Evolutionary conservation across 768 basidiomycete genomes (phyloP).

Genomic region (Xerocomellus amylosporus): DNA sequence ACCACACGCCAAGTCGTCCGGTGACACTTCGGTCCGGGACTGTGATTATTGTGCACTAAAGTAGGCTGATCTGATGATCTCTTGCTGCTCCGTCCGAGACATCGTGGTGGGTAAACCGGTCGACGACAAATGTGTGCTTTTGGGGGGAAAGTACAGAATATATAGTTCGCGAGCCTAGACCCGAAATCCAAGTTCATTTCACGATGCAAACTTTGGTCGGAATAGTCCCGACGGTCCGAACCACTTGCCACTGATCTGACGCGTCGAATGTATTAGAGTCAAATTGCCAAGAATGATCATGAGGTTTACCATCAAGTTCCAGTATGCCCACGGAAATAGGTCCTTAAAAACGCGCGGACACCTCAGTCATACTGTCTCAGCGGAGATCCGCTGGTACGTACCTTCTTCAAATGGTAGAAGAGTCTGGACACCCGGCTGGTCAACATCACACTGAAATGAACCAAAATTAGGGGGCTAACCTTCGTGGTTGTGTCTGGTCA

Average conservation of each 20-base stretch:
- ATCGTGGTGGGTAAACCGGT: background rate
- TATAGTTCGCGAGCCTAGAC: background rate
- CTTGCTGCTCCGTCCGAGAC: constrained; percentile 17
- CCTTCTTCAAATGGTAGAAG: constrained; percentile 90
- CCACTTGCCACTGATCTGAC: constrained; percentile 43
- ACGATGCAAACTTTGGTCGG: constrained; percentile 37
- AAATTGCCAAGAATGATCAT: background rate
- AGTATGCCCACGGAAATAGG: constrained; percentile 56
- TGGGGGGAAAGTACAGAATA: background rate
- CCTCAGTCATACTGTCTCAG: background rate
- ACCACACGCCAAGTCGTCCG: background rate
- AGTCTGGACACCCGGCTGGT: constrained; percentile 38
- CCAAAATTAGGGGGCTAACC: constrained; percentile 38
- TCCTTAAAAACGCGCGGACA: constrained; percentile 19
- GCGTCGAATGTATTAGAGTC: constrained; percentile 5
- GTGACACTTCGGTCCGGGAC: constrained; percentile 7
- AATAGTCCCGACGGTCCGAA: constrained; percentile 43
- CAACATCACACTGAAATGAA: constrained; percentile 3
- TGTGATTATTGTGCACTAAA: background rate
- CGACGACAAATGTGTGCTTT: constrained; percentile 9
- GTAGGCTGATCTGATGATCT: background rate
- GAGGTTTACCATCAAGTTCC: constrained; percentile 62
- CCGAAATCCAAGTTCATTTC: background rate
- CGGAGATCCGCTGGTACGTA: constrained; percentile 18
- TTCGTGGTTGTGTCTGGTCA: constrained; percentile 73